Evolutionary conservation across 495 filamentous ascomycete species (phyloP), one percentile per base, ranked within the genome.

Genomic region (Penicillium herquei): DNA sequence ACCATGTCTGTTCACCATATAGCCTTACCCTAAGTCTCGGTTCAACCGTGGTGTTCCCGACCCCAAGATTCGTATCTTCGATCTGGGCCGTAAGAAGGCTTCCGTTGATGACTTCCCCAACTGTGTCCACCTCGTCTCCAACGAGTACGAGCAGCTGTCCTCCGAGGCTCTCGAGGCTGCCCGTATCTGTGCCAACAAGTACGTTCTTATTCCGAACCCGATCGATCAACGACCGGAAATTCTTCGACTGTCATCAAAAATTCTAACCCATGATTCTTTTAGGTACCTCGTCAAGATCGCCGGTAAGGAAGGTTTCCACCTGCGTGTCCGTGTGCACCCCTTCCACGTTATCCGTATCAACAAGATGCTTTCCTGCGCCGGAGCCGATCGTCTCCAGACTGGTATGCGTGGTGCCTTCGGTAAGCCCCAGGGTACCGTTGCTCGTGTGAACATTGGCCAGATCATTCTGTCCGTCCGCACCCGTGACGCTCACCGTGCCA

Each of bases 11-110:
- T 56, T 18, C 52, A 14, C 32, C 50, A 26, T 52, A 43, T 65
- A 96, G 90, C 92, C 94, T 71, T 98, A 98, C 82, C 94, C 94
- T 65, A 97, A 98, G 87, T 96, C 91, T 60, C 90, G 94, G 61
- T 98, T 97, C 89, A 98, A 98, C 87, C 92, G 94, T 84, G 94
- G 94, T 97, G 94, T 98, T 63, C 94, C 94, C 72, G 93, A 98
- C 81, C 89, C 92, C 61, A 97, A 98, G 87, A 97, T 97, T 72
- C 88, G 91, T 69, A 98, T 98, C 86, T 98, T 96, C 85, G 94
- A 98, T 82, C 87, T 98, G 57, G 94, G 94, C 79, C 91, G 94
- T 74, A 98, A 98, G 91, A 90, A 90, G 78, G 94, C 94, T 62
- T 87, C 82, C 79, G 92, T 96, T 71, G 94, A 98, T 76, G 94